Base-by-base conservation (phyloP, 2,329 filamentous ascomycete genomes). In the Colletotrichum nymphaeae region DNA sequence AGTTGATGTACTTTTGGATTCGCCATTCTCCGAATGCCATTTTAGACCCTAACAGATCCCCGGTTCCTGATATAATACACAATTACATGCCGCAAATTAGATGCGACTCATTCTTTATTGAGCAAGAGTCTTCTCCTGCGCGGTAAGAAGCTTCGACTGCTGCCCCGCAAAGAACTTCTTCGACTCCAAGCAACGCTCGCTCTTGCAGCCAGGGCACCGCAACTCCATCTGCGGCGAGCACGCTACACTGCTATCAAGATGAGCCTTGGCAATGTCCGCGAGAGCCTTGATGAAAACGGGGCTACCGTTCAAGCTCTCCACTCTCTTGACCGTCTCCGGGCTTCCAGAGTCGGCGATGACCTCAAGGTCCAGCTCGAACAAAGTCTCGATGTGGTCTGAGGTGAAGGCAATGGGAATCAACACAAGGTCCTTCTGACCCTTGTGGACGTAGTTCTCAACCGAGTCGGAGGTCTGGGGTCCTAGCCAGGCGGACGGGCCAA, bases 311-410 rank as follows among this genome's bases (percentile, higher is more conserved):
- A 99, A 84, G 80, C 94, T 97, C 81, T 98, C 97, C 1, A 93
- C 94, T 70, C 97, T 90, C 87, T 97, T 98, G 75, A 99, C 92
- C 0, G 92, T 93, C 37, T 95, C 95, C 0, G 90, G 85, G 78
- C 94, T 90, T 16, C 93, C 92, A 1, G 90, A 94, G 83, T 97
- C 95, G 71, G 94, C 93, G 79, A 99, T 98, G 52, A 99, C 95
- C 84, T 99, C 97, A 78, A 94, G 88, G 81, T 99, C 97, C 65
- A 99, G 86, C 83, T 99, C 97, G 81, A 93, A 98, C 1, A 99
- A 87, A 0, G 97, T 99, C 85, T 99, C 97, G 77, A 99, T 99
- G 81, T 99, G 97, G 79, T 99, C 97, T n/a, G 94, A 97, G 0
- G 97, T 99, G 81, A 99, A 99, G 6, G 97, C 97, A 76, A 99